Base-by-base conservation (phyloP, 768 basidiomycete genomes). In the Pulveroboletus sp. region DNA sequence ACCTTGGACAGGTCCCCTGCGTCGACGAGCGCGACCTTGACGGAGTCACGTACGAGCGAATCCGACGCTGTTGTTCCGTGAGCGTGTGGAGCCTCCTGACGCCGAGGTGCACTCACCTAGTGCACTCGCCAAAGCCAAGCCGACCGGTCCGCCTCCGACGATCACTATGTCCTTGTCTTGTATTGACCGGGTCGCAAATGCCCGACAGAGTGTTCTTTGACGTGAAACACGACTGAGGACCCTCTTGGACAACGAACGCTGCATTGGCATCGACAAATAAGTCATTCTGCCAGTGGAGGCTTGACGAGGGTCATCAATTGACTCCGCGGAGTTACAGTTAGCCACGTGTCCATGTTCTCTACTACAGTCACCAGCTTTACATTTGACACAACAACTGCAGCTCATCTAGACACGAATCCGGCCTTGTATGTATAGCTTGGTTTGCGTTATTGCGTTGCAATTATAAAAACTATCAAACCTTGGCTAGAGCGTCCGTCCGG, bases 101-200 rank as follows among this genome's bases (percentile, higher is more conserved):
- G 34, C 14, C 7, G 29, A 13, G 32, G 26, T 5, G 7, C 19
- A 67, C 79, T 51, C 63, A 95, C 94, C 79, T 7, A 99, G 75
- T 29, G 92, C 90, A 62, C 82, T 83, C 4, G 93, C 93, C 30
- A 99, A 72, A 12, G 93, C 88, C 34, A 99, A 76, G 4, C 96
- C 96, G 5, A 81, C 90, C 22, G 92, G 93, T 2, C 94, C 95
- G 23, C 91, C 96, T 16, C 96, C 95, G 22, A 98, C 90, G 58
- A 98, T 89, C 19, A 95, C 89, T 29, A 98, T 77, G 65, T 98
- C 96, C 56, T 79, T 84, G 31, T 88, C 79, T 51, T 79, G 71
- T 23, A 66, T 46, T 9, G 50, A 42, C 14, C 49, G 45, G 20
- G 57, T 57, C 39, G 56, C 49, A 17, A 59, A 69, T 10, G 55